These are phyloP conservation scores for Prunus armeniaca DNA, from an alignment of 306 rosid species.

Conservation along the genomic window DNA sequence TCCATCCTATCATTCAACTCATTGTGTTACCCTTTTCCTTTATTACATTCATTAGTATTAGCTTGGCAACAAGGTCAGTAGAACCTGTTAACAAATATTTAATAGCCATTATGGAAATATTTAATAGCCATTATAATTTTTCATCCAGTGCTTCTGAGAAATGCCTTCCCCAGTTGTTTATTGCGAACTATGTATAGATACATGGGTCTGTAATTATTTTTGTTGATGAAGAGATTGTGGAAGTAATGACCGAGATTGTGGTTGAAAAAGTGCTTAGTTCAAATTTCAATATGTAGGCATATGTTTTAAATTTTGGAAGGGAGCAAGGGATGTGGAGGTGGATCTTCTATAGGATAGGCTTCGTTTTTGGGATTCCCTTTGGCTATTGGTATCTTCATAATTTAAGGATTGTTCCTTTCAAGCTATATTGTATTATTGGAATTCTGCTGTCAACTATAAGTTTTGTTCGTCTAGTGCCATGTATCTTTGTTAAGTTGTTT, in stretches of 20 bases:
- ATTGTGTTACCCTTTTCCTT: neutral
- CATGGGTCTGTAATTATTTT: constrained; percentile 10
- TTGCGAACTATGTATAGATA: neutral
- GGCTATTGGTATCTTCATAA: neutral
- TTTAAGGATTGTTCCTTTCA: neutral
- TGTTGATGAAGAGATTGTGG: constrained; percentile 69
- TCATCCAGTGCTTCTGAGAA: neutral
- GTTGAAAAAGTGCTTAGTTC: neutral
- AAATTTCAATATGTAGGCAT: neutral
- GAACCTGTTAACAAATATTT: neutral
- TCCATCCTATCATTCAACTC: constrained; percentile 22
- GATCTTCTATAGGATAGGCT: neutral
- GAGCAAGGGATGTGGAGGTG: neutral
- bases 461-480: too few relatives aligned
- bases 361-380: neutral
- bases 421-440: neutral
- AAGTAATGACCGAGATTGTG: constrained; percentile 73
- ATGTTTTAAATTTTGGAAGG: neutral
- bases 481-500: too few relatives aligned
- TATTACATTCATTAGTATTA: too few relatives aligned
- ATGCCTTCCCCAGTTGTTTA: constrained; percentile 8
- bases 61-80: neutral
- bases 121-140: neutral
- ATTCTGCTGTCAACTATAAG: too few relatives aligned
- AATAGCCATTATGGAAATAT: neutral